Base-by-base conservation (phyloP, 225 moss, liverwort and hornwort genomes). In the Pseudoscleropodium purum region DNA sequence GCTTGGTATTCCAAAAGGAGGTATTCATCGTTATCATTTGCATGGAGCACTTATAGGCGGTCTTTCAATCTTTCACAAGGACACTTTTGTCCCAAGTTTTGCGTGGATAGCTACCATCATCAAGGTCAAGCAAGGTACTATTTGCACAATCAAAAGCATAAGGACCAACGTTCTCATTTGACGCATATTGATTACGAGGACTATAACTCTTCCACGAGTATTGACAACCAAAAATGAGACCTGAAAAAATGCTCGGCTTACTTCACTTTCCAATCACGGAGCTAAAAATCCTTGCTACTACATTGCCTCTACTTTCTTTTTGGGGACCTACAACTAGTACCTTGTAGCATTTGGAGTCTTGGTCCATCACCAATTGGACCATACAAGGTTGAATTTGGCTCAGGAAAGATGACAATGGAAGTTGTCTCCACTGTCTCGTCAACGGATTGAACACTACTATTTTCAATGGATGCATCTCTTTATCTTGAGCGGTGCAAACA, bases 21-120 rank as follows among this genome's bases (percentile, higher is more conserved):
- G 56, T 24, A 26, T 7, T 10, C 8, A 9, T 1, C 0, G 0
- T 15, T 0, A n/a, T n/a, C n/a, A n/a, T n/a, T n/a, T n/a, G n/a
- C n/a, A n/a, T n/a, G n/a, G n/a, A n/a, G n/a, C n/a, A n/a, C n/a
- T n/a, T n/a, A n/a, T n/a, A n/a, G n/a, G n/a, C n/a, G n/a, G n/a
- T n/a, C n/a, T n/a, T n/a, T n/a, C n/a, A n/a, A n/a, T n/a, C 80
- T 39, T 39, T 60, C 39, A 80, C 59, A 11, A 27, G 29, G 39
- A 80, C n/a, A 2, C 16, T 15, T 11, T 10, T 7, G 26, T 25
- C 11, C 27, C 7, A 1, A 80, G 4, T 7, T 43, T 1, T 43
- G 31, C 5, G 2, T 19, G 33, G 81, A 45, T 62, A 61, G 45
- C 31, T 30, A 11, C 3, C 25, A 43, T 19, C 61, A 41, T 7